These are phyloP conservation scores for Exophiala lecanii-corni DNA, from an alignment of 2,329 filamentous ascomycete species.

Conservation along the genomic window DNA sequence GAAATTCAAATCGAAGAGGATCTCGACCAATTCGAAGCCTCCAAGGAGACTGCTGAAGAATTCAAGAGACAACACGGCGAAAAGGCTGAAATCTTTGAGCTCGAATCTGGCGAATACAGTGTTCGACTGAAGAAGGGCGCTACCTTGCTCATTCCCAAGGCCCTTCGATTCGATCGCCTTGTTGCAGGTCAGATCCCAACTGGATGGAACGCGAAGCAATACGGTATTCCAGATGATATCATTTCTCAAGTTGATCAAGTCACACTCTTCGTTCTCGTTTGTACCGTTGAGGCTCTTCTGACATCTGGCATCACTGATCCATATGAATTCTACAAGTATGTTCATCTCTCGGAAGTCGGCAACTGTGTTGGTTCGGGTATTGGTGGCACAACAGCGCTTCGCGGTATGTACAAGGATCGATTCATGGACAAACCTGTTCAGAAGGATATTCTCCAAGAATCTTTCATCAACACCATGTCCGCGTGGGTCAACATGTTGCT, in stretches of 20 bases:
- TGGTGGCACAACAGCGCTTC: slow-evolving; percentile 85
- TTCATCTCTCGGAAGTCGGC: slow-evolving; percentile 94
- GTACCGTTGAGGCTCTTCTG: slow-evolving; percentile 84
- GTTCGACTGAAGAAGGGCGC: slow-evolving; percentile 95
- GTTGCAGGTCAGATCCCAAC: slow-evolving; percentile 96
- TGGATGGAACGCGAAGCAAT: slow-evolving; percentile 93
- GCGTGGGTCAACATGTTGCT: slow-evolving; percentile 99
- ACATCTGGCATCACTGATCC: slow-evolving; percentile 95
- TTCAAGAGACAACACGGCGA: slow-evolving; percentile 97
- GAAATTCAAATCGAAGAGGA: slow-evolving; percentile 98
- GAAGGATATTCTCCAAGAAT: slow-evolving; percentile 98
- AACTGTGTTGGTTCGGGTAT: slow-evolving; percentile 99
- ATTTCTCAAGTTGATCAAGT: slow-evolving; percentile 96
- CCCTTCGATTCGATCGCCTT: slow-evolving; percentile 91
- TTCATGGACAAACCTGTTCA: slow-evolving; percentile 96
- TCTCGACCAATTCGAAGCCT: slow-evolving; percentile 92
- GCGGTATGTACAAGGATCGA: slow-evolving; percentile 97
- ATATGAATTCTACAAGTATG: slow-evolving; percentile 99
- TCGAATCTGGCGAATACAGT: slow-evolving; percentile 90
- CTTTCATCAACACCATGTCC: slow-evolving; percentile 99
- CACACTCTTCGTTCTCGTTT: slow-evolving; percentile 90
- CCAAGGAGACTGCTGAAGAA: slow-evolving; percentile 94
- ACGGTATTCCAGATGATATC: slow-evolving; percentile 95
- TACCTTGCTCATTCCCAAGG: slow-evolving; percentile 92
- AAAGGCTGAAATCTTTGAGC: slow-evolving; percentile 96